These are phyloP conservation scores for Aureoboletus auriporus DNA, from an alignment of 768 basidiomycete species.

Conservation along the genomic window DNA sequence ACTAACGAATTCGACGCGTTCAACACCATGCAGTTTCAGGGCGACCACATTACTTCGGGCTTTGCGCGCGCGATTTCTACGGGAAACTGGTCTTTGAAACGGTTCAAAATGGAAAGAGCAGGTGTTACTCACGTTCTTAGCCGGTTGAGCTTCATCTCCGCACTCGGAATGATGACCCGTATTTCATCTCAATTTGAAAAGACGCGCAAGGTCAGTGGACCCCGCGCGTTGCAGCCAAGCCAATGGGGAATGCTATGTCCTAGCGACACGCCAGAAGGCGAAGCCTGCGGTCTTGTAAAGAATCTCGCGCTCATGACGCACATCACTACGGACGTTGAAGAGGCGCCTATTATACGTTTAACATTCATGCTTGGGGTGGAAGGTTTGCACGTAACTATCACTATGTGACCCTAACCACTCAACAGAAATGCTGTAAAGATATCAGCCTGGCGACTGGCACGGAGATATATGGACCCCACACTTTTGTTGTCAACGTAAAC, in stretches of 20 bases:
- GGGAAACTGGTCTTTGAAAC: constrained; percentile 97
- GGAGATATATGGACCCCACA: constrained; percentile 91
- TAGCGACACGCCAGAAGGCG: constrained; percentile 98
- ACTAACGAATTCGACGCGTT: constrained; percentile 93
- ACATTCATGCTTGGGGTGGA: constrained; percentile 97
- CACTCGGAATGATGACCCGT: constrained; percentile 99
- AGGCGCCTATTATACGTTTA: constrained; percentile 85
- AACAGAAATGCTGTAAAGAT: constrained; percentile 45
- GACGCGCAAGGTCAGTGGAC: constrained; percentile 97
- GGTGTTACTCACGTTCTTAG: constrained; percentile 98
- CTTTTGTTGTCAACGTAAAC: constrained; percentile 95
- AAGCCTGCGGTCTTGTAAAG: constrained; percentile 98
- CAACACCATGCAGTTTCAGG: constrained; percentile 92
- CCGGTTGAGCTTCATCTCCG: constrained; percentile 93
- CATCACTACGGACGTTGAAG: constrained; percentile 98
- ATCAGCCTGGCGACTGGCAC: constrained; percentile 89
- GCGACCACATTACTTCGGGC: constrained; percentile 93
- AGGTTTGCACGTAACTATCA: constrained; percentile 45
- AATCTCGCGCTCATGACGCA: constrained; percentile 99
- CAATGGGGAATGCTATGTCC: constrained; percentile 99
- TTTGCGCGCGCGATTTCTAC: constrained; percentile 98
- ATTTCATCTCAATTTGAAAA: constrained; percentile 99
- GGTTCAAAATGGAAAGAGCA: constrained; percentile 99
- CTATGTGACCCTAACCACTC: constrained; percentile 7
- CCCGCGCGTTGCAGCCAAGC: constrained; percentile 92